A percentile compares a stretch with the other conserved stretches of the same genome.
phyloP scores from a whole-genome alignment of 805 yeast species.

The Saccharomycopsis sp. region DNA sequence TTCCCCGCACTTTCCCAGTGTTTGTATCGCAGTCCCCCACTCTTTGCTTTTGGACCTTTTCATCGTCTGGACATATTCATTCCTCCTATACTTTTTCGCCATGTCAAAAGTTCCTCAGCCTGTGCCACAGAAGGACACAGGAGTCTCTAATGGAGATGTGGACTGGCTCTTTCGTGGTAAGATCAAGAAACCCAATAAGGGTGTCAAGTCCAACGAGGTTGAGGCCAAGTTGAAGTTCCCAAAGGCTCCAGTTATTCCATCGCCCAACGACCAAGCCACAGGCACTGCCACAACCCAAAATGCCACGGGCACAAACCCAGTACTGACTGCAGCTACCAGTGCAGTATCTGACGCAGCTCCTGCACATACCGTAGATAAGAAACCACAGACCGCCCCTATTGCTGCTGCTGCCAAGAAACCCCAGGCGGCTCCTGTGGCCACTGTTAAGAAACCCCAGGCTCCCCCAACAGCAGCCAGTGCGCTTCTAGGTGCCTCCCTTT shows the following conservation, averaged over 20 bases:
- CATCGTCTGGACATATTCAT: not conserved
- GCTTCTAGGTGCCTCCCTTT: not conserved
- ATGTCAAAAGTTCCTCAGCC: slow-evolving; percentile 2
- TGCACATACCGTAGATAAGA: not conserved
- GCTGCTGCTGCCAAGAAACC: slow-evolving; percentile 21
- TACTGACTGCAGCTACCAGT: not conserved
- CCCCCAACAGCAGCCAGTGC: not conserved
- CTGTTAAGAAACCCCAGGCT: slow-evolving; percentile 8
- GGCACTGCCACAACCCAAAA: too few relatives aligned
- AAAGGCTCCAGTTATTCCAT: slow-evolving; percentile 19
- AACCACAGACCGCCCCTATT: not conserved
- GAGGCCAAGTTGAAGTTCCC: slow-evolving; percentile 11
- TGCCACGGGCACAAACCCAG: not conserved
- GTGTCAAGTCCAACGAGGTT: slow-evolving; percentile 5
- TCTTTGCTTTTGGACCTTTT: not conserved
- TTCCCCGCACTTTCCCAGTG: not conserved
- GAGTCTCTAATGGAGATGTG: slow-evolving; percentile 68
- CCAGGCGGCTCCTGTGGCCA: slow-evolving; percentile 22
- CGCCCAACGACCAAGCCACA: slow-evolving; percentile 13
- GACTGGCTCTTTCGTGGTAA: slow-evolving; percentile 85
- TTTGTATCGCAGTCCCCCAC: not conserved
- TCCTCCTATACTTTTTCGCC: not conserved
- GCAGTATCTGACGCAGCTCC: slow-evolving; percentile 13
- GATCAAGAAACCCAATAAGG: slow-evolving; percentile 46
- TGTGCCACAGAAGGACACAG: slow-evolving; percentile 26